Base-by-base conservation (phyloP, 495 filamentous ascomycete species). In the Parathielavia appendiculata region DNA sequence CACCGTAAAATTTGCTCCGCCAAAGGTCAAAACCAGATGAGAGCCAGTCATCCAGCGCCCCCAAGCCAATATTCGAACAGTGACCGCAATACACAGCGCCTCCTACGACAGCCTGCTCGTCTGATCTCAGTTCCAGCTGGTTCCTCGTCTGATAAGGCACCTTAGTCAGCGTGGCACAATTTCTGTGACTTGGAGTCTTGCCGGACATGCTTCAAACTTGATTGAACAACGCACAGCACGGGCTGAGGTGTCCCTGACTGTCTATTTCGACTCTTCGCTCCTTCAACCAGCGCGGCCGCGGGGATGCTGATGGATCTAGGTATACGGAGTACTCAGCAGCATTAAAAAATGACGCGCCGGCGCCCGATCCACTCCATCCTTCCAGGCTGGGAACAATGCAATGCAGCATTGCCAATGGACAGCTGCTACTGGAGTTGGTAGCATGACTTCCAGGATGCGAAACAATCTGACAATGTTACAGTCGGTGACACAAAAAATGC, bases 41-140 rank as follows among this genome's bases (percentile, higher is more conserved):
- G 5, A 45, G 45, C 58, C 58, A 60, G 36, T 60, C 58, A 60
- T 60, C 51, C 58, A 22, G 12, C 35, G 41, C 30, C 47, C 17
- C 44, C 38, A 17, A 51, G 35, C 58, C 58, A 56, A 61, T 53
- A 56, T 51, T 48, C 3, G 26, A 30, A 30, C 26, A 30, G 46
- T 53, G 56, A 55, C 52, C 16, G 54, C 54, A 48, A 3, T 6
- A 30, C 26, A 2, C 44, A 40, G 54, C 44, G 14, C 34, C 43
- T 39, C 44, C 40, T 23, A n/a, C 2, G 30, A 19, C n/a, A 38
- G 43, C 36, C 39, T 40, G 13, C 35, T 10, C 35, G 34, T 52
- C 49, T 40, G 49, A 53, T 32, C 17, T 26, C 11, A 40, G 35
- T 23, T 7, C 12, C 49, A 16, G 19, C 34, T 10, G 5, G 48